Evolutionary conservation across 2,329 filamentous ascomycete species (phyloP), one percentile per base, ranked within the genome.

Genomic region (Fusarium sp.): DNA sequence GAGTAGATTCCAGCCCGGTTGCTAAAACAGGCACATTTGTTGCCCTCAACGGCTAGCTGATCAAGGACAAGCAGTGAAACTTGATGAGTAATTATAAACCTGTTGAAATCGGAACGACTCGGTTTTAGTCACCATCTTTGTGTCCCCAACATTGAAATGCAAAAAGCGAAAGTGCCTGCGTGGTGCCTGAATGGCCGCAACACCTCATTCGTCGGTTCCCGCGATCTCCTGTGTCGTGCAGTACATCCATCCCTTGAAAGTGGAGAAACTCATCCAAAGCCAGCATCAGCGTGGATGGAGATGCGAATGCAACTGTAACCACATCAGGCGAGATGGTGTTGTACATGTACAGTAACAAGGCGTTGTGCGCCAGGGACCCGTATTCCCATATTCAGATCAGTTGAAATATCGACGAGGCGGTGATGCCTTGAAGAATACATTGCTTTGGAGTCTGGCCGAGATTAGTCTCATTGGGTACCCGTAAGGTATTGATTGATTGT

Each of bases 201-300:
- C 45, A 65, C 74, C 75, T 67, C 36, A 77, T 77, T 77, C 68
- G 75, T 65, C 56, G 42, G 55, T 30, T 74, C 59, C 56, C 59
- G 42, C 60, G 65, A 75, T 66, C 75, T 73, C 70, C 73, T 77
- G 75, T 77, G 75, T 77, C 72, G 61, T 77, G 75, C 75, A 77
- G 66, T 72, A 72, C 73, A 76, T 69, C 56, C 54, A 60, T 61
- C 54, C 45, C 48, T 45, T 60, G 39, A 41, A 42, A 44, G 73
- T 67, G 62, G 64, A 15, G 50, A 67, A 26, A 35, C 38, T 39
- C 53, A 26, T 45, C 42, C 71, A 75, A 72, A 72, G 69, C 55
- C 57, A 58, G 51, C 31, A 45, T 62, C 50, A 45, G 33, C 45
- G 41, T 62, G 38, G 41, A 65, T 59, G 41, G 35, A 54, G 42